phyloP scores from a whole-genome alignment of 352 stramenopile species.

The Phytophthora tubulina region DNA sequence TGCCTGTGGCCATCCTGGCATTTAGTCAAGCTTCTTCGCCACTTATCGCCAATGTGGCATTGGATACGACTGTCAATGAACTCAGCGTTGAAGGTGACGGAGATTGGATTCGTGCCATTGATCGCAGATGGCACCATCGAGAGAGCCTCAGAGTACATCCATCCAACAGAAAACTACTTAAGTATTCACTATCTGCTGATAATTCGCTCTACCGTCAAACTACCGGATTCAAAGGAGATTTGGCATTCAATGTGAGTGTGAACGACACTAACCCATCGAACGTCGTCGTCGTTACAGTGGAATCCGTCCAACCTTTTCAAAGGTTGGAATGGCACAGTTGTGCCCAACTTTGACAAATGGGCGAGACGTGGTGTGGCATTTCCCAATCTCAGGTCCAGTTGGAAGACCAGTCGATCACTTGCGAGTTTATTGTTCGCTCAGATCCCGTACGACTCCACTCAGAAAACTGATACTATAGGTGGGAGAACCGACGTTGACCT shows the following conservation, averaged over 20 bases:
- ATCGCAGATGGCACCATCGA: slow-evolving; percentile 31
- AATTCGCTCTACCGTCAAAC: slow-evolving; percentile 6
- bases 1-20: slow-evolving; percentile 24
- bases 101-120: slow-evolving; percentile 33
- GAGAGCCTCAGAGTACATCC: slow-evolving; percentile 4
- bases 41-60: slow-evolving; percentile 41
- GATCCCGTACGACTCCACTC: slow-evolving; percentile 12
- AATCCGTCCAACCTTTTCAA: slow-evolving; percentile 19
- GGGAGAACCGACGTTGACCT: slow-evolving; percentile 1
- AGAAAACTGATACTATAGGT: slow-evolving; percentile 6
- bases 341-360: slow-evolving; percentile 15
- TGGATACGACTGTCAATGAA: slow-evolving; percentile 58
- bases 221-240: slow-evolving; percentile 10
- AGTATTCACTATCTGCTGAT: background rate
- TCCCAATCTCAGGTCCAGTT: slow-evolving; percentile 22
- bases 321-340: slow-evolving; percentile 14
- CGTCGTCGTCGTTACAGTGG: slow-evolving; percentile 7
- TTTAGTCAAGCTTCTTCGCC: slow-evolving; percentile 30
- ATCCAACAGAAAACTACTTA: slow-evolving; percentile 6
- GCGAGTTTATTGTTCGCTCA: slow-evolving; percentile 14
- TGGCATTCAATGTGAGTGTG: slow-evolving; percentile 12
- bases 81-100: slow-evolving; percentile 30
- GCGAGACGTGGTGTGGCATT: slow-evolving; percentile 9
- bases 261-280: slow-evolving; percentile 11
- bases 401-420: slow-evolving; percentile 7